Base-by-base conservation (phyloP, 257 asterid genomes). In the Nicotiana undulata region DNA sequence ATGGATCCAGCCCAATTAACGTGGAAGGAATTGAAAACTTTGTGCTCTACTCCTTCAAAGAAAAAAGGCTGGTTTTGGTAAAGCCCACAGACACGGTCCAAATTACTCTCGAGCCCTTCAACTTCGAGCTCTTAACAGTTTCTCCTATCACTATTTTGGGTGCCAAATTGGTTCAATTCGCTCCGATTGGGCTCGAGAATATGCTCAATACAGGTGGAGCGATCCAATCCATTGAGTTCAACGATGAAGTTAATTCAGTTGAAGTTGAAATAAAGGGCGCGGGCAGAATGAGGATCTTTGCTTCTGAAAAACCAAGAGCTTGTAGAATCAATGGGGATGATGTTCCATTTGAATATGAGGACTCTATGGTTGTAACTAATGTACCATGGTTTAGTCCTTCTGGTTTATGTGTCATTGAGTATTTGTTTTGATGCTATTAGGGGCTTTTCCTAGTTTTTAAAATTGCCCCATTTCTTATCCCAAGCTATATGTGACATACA, bases 151-250 rank as follows among this genome's bases (percentile, higher is more conserved):
- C 59, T 51, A 32, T 24, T 18, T 79, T 90, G 63, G 79, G 79
- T 65, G 77, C 59, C 32, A 58, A 82, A 49, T 17, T 40, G 2
- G 79, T 88, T 59, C 90, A 89, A 74, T 88, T 92, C 60, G 97
- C 97, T 51, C 92, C 93, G 6, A 83, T 92, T 31, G 97, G 97
- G 8, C 88, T 92, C 4, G 91, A 58, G 26, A 92, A 92, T 86
- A 92, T 92, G 97, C 90, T 92, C 44, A 92, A 92, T 82, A 88
- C 93, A 9, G 94, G 97, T 46, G 97, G 94, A 26, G 94, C 93
- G 3, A 84, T 92, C 61, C 88, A 88, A 37, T 85, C 90, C 0
- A 20, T 92, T 85, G 87, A 22, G 66, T 63, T 46, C 44, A 68
- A 85, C 1, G 85, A 84, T 9, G 79, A 83, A 9, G 85, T 74